A percentile compares a stretch with the other conserved stretches of the same genome.
These are phyloP conservation scores for Colletotrichum eleusines DNA, from an alignment of 2,329 filamentous ascomycete genomes.

Conservation along the genomic window DNA sequence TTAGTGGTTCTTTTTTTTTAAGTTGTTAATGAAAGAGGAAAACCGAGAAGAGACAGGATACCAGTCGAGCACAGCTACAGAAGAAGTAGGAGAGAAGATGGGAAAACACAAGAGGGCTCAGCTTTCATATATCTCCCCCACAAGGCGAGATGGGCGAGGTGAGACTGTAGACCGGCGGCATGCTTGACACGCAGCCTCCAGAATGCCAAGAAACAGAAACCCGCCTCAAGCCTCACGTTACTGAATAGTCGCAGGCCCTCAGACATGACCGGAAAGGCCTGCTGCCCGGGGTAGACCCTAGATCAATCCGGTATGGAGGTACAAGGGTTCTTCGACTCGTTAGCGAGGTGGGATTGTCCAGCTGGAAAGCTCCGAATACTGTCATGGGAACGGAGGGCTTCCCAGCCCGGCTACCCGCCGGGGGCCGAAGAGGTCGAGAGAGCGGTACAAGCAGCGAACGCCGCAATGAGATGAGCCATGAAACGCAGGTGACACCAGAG, in stretches of 20 bases:
- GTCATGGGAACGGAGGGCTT: constrained; percentile 29
- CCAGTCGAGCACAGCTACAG: constrained; percentile 40
- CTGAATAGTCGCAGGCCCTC: constrained; percentile 33
- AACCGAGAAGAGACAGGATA: constrained; percentile 33
- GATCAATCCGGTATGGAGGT: constrained; percentile 36
- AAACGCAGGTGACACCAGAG: constrained; percentile 42
- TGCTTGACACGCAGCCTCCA: constrained; percentile 35
- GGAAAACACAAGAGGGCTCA: constrained; percentile 21
- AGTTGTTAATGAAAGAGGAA: constrained; percentile 14
- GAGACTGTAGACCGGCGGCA: constrained; percentile 31
- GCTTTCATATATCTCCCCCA: constrained; percentile 41
- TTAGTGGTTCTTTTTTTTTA: not conserved
- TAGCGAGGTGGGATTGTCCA: constrained; percentile 32
- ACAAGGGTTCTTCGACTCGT: constrained; percentile 27
- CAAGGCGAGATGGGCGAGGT: constrained; percentile 32
- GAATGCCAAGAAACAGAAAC: constrained; percentile 37
- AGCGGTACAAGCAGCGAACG: constrained; percentile 35
- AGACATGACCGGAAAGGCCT: constrained; percentile 30
- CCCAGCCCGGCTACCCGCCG: constrained; percentile 2
- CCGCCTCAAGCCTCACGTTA: constrained; percentile 33
- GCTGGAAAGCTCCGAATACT: constrained; percentile 37
- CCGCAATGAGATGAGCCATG: constrained; percentile 37
- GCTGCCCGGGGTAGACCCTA: constrained; percentile 27
- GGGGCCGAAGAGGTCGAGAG: constrained; percentile 13
- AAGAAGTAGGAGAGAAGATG: constrained; percentile 9